A percentile compares a stretch with the other conserved stretches of the same genome.
Conservation (phyloP, 139 green algal genomes). For the Chlorella sorokiniana region DNA sequence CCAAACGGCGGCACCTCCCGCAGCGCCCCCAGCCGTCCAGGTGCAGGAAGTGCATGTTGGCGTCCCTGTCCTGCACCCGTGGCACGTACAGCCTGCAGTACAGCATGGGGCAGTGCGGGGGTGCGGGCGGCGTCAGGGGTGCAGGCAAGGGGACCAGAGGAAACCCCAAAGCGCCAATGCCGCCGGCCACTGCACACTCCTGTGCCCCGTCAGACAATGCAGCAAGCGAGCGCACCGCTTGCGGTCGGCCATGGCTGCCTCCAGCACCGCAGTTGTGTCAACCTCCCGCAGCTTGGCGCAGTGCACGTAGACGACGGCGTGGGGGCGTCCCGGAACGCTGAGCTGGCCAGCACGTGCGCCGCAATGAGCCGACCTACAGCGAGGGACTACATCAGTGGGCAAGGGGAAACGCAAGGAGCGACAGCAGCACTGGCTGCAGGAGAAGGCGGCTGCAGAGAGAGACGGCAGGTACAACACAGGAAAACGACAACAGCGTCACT, state of each 20-base stretch:
- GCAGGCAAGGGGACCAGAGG: not conserved
- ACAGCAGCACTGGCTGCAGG: not conserved
- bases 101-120: not conserved
- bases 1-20: conserved; percentile 71
- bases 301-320: conserved; percentile 69
- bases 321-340: conserved; percentile 39
- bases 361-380: conserved; percentile 18
- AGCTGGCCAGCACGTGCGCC: conserved; percentile 40
- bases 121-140: not conserved
- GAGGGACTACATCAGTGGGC: not conserved
- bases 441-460: not conserved
- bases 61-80: conserved; percentile 69
- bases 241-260: conserved; percentile 36
- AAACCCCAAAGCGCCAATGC: not conserved
- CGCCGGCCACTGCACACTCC: not conserved
- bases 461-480: not conserved
- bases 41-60: conserved; percentile 86
- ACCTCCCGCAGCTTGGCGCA: conserved; percentile 72
- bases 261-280: conserved; percentile 62
- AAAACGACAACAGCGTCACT: not conserved
- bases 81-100: conserved; percentile 64
- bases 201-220: not conserved
- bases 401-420: not conserved
- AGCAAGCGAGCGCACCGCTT: conserved; percentile 10
- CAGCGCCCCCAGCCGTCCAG: conserved; percentile 36